Conservation (phyloP, 129 eudicot species). For the Flaveria robusta region DNA sequence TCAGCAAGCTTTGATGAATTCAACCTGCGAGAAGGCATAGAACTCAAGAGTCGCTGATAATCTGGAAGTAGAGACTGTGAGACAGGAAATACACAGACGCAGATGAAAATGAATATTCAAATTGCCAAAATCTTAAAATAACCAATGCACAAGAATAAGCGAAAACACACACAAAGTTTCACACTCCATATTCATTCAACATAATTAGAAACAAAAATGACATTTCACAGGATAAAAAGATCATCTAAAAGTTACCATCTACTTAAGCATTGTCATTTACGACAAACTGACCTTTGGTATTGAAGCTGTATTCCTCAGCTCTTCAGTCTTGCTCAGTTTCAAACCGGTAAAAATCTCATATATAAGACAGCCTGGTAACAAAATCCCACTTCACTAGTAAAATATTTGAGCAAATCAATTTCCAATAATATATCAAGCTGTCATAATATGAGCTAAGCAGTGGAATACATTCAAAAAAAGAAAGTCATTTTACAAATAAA, state of each 20-base stretch:
- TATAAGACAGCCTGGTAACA: conserved; percentile 80
- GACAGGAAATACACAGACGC: conserved; percentile 49
- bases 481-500: background rate
- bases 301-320: conserved; percentile 80
- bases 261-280: conserved; percentile 9
- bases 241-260: conserved; percentile 14
- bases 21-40: conserved; percentile 97
- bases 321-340: conserved; percentile 84
- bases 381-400: conserved; percentile 23
- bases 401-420: background rate
- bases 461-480: conserved; percentile 1
- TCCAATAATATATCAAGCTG: conserved; percentile 2
- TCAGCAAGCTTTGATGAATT: conserved; percentile 95
- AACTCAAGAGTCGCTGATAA: conserved; percentile 96
- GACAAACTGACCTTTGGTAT: conserved; percentile 83
- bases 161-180: conserved; percentile 11
- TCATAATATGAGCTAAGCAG: conserved; percentile 17
- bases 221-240: background rate
- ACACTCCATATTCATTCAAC: conserved; percentile 7
- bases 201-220: conserved; percentile 14
- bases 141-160: conserved; percentile 20
- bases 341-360: conserved; percentile 84
- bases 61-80: conserved; percentile 99
- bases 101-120: conserved; percentile 46
- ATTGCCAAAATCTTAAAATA: conserved; percentile 34